Evolutionary conservation across 2,329 filamentous ascomycete species (phyloP).

Genomic region (Penicillium janthinellum): DNA sequence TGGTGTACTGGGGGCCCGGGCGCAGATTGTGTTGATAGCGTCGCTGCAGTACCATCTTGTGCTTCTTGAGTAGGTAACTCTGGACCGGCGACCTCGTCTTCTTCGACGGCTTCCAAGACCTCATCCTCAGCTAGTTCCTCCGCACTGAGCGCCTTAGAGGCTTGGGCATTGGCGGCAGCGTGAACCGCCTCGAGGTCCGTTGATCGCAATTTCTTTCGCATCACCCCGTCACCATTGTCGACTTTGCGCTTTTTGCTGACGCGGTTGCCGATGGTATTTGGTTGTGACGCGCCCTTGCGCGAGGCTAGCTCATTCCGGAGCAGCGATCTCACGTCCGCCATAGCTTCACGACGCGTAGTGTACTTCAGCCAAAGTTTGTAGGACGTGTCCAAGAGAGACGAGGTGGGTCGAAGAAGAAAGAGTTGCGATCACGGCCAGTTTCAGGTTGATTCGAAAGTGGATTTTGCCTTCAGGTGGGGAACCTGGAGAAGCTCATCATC

Average conservation of each 20-base stretch:
- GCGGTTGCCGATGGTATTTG: slow-evolving; percentile 37
- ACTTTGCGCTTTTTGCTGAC: slow-evolving; percentile 59
- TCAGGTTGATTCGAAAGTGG: slow-evolving; percentile 19
- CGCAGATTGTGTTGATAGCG: slow-evolving; percentile 10
- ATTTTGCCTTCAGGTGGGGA: slow-evolving; percentile 28
- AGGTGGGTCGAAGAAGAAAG: background rate
- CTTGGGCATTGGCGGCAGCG: slow-evolving; percentile 37
- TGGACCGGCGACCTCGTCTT: slow-evolving; percentile 30
- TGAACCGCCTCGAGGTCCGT: slow-evolving; percentile 34
- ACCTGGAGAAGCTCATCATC: slow-evolving; percentile 28
- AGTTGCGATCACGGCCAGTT: slow-evolving; percentile 12
- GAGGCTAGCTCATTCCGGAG: slow-evolving; percentile 75
- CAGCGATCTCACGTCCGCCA: slow-evolving; percentile 79
- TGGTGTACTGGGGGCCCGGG: slow-evolving; percentile 9
- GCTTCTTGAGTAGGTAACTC: slow-evolving; percentile 22
- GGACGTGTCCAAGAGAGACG: background rate
- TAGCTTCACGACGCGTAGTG: slow-evolving; percentile 36
- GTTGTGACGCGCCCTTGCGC: slow-evolving; percentile 68
- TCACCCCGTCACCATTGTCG: slow-evolving; percentile 42
- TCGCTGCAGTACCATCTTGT: slow-evolving; percentile 12
- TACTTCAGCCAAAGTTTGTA: background rate
- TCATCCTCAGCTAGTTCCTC: slow-evolving; percentile 31
- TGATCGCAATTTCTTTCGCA: slow-evolving; percentile 49
- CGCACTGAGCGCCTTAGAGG: slow-evolving; percentile 25
- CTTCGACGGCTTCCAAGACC: slow-evolving; percentile 29